Evolutionary conservation across 1,139 yeast species (phyloP), one percentile per base, ranked within the genome.

Genomic region (Candida anutae): DNA sequence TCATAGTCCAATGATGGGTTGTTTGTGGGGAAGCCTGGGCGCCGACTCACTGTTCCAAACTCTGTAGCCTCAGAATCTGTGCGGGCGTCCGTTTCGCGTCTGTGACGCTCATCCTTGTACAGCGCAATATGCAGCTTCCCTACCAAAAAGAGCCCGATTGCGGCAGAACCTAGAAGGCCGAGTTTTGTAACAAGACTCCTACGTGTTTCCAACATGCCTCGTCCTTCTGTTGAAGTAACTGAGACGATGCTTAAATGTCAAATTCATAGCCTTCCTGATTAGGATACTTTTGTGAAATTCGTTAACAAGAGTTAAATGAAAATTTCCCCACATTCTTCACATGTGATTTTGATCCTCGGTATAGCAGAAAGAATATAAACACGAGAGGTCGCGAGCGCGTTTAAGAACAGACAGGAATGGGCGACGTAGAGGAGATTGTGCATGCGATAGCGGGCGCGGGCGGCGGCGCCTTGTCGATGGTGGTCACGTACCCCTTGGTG

Each of bases 391-490:
- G n/a, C n/a, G n/a, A n/a, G n/a, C n/a, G n/a, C n/a, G n/a, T 17
- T 16, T 9, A 5, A 19, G 15, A 19, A 19, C 8, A 13, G 15
- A 6, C 15, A 19, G 27, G 21, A 13, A 58, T 58, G 64, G 45
- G 58, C n/a, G 60, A 53, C 31, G 43, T 48, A 14, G 74, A 70
- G 41, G 77, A 75, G 39, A 51, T 73, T 22, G 88, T 93, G 22
- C 95, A 87, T 48, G 95, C 95, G 11, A 56, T 87, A 14, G 83
- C 95, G 9, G 96, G 96, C 10, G 94, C 95, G 27, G 81, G 90
- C 9, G 95, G 95, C 21, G 96, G 96, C 14, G 87, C 93, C 23
- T 68, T 84, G 25, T 74, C 94, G 6, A 81, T 85, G 79, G 69
- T 80, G 2, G 77, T 81, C 24, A 83, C 95, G 3, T 83, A 85